Base-by-base conservation (phyloP, 495 filamentous ascomycete genomes). In the Aspergillus indologenus region DNA sequence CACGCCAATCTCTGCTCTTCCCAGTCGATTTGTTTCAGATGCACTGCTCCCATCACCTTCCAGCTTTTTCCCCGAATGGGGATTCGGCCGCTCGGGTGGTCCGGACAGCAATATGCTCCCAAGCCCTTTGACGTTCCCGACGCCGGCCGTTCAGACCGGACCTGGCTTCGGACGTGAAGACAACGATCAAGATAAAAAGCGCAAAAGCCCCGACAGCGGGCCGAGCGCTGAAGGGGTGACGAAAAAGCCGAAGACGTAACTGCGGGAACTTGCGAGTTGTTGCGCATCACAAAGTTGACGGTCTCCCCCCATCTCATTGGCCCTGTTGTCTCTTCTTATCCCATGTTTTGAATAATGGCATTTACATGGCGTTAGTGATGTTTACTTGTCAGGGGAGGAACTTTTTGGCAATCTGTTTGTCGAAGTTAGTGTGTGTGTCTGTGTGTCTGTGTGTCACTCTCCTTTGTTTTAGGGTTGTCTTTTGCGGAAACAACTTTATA, bases 1-100 rank as follows among this genome's bases (percentile, higher is more conserved):
- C 64, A 98, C 94, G 4, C 94, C 94, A 0, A 92, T 96, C n/a
- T 97, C 93, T n/a, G 93, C 94, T 3, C 79, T 98, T 8, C 94
- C 94, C 2, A 94, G 90, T 50, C 84, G 92, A 22, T 97, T 98
- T 70, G 85, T 96, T 46, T 87, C 85, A 24, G 87, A 90, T 62
- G 88, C 88, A 8, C 84, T 95, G 29, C 80, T 97, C 20, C 92
- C 94, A 1, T 91, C 88, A 45, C 94, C 94, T 2, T 91, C 86
- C 54, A 89, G 83, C 59, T 97, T 98, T 74, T 98, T 96, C 71
- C 86, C 90, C 0, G 92, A 96, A 61, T 97, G 92, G 94, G 85
- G 87, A 56, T 85, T 87, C 69, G 80, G 83, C 73, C 83, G 76
- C 60, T 73, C 74, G 5, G 83, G 84, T 7, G 83, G 84, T 7